Base-by-base conservation (phyloP, 2,329 filamentous ascomycete genomes). In the Diaporthe velutina region DNA sequence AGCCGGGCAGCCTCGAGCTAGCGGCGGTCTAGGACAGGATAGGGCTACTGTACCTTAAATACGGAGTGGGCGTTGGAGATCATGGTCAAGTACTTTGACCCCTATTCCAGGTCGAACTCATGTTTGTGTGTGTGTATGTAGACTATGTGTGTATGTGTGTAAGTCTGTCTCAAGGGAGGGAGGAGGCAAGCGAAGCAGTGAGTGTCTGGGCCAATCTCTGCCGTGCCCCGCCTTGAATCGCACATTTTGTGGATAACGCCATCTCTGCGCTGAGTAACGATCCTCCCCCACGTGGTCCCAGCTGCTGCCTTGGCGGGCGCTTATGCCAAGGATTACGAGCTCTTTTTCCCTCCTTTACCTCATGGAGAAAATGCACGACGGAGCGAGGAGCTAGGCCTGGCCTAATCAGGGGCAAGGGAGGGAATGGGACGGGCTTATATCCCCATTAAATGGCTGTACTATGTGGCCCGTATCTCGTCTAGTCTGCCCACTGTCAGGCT, bases 271-370 rank as follows among this genome's bases (percentile, higher is more conserved):
- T 67, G 61, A 67, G 61, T 67, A 67, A 67, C 42, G 30, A 67
- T 45, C 8, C 60, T 33, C 15, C 28, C 61, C 30, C 61, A 50
- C 61, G 61, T 66, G 42, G 61, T 50, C 61, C 42, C 35, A 66
- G 61, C 19, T 66, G 61, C 40, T 66, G 61, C 60, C 40, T 64
- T 50, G 42, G 45, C 30, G 61, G 30, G 42, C 9, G 58, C 61
- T 67, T 50, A 67, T 67, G 61, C 61, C 61, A 52, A 67, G 64
- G 45, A 67, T 52, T 67, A 52, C 45, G 30, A 67, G 64, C 45
- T n/a, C 10, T 48, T 22, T 19, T 55, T n/a, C n/a, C n/a, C 15
- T 15, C 19, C 4, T 28, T 33, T 35, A 33, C 64, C 64, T 25
- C 33, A 67, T 52, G 15, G 10, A 35, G 28, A 3, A 50, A 60